Conservation (phyloP, 2,329 filamentous ascomycete species). For the Phialophora verrucosa region DNA sequence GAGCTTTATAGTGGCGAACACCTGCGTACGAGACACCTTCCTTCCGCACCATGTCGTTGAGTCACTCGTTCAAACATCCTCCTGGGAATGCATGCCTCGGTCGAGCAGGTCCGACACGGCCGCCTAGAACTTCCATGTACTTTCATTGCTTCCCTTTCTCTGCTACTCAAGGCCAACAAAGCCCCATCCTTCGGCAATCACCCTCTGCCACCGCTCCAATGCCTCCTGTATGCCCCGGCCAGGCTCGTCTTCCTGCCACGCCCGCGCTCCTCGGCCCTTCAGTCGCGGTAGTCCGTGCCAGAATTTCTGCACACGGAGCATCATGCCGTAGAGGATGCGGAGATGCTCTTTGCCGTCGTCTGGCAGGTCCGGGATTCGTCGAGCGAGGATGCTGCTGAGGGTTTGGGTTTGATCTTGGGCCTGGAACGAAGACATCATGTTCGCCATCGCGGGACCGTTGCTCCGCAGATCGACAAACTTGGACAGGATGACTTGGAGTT, state of each 20-base stretch:
- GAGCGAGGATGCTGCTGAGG: background rate
- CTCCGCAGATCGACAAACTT: conserved; percentile 71
- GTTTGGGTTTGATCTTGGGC: background rate
- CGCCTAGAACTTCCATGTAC: background rate
- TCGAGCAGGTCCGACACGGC: background rate
- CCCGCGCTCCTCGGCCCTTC: conserved; percentile 31
- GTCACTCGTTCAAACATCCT: background rate
- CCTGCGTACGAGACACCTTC: background rate
- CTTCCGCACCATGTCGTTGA: background rate
- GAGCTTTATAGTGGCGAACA: background rate
- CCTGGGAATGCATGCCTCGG: no score
- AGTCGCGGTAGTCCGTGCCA: conserved; percentile 43
- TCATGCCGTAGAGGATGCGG: conserved; percentile 77
- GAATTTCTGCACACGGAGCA: conserved; percentile 67
- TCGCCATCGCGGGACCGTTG: conserved; percentile 68
- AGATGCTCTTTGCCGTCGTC: conserved; percentile 70
- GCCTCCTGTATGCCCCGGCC: conserved; percentile 32
- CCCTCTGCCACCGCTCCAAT: conserved; percentile 31
- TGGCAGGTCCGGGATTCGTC: background rate
- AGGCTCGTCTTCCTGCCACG: conserved; percentile 36
- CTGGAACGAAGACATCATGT: background rate
- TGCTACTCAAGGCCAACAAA: conserved; percentile 3
- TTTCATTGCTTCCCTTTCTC: background rate
- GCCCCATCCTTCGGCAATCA: conserved; percentile 33
- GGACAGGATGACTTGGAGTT: conserved; percentile 73